phyloP scores from a whole-genome alignment of 2,329 filamentous ascomycete species.

The Trichophyton verrucosum region DNA sequence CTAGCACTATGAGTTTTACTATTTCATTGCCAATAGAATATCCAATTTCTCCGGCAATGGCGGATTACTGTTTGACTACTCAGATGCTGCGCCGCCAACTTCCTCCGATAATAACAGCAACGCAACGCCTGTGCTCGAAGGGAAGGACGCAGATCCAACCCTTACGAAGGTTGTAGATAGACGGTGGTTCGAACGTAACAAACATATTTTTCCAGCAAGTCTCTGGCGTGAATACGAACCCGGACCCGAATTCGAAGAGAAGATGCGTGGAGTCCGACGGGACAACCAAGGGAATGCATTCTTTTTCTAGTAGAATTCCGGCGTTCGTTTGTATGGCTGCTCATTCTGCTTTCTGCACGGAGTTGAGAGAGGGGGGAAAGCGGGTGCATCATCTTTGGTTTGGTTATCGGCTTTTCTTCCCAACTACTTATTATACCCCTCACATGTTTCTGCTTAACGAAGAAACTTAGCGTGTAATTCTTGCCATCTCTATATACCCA shows the following conservation, averaged over 20 bases:
- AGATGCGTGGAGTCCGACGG: conserved; percentile 59
- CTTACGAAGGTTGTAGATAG: conserved; percentile 91
- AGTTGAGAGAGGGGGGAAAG: neutral
- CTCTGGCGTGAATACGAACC: conserved; percentile 93
- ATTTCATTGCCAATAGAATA: conserved; percentile 71
- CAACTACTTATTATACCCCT: neutral
- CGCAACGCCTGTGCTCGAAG: conserved; percentile 51
- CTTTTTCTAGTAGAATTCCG: conserved; percentile 51
- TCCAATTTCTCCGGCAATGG: conserved; percentile 59
- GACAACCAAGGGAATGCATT: conserved; percentile 86
- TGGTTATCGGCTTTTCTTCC: neutral
- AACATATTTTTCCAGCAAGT: conserved; percentile 94
- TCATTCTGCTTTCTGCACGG: neutral
- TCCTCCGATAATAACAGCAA: conserved; percentile 28
- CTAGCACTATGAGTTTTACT: conserved; percentile 94
- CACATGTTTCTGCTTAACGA: neutral
- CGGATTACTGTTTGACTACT: conserved; percentile 68
- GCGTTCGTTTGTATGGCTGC: neutral
- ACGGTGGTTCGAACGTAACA: conserved; percentile 93
- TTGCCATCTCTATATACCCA: neutral
- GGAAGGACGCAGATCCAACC: conserved; percentile 61
- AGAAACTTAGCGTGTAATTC: neutral
- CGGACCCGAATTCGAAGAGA: conserved; percentile 57
- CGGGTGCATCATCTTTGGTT: neutral
- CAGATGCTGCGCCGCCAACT: conserved; percentile 30